Evolutionary conservation across 441 rosid species (phyloP), one percentile per base, ranked within the genome.

Genomic region (Metrosideros polymorpha): DNA sequence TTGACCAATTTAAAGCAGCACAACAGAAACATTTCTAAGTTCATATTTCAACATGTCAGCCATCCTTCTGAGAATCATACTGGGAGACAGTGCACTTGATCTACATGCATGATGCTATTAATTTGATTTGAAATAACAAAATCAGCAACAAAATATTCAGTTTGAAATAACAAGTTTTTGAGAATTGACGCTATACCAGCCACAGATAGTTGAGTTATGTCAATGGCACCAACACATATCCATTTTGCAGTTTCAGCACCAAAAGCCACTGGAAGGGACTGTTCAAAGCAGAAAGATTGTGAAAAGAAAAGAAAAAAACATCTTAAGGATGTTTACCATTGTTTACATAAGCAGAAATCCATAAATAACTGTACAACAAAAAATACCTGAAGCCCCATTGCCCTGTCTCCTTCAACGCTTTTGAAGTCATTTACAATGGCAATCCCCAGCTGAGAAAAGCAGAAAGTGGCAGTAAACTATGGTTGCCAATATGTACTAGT

Each of bases 351-450:
- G 75, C 82, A 59, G 59, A 19, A 30, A 22, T 35, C 32, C 83
- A 63, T 4, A 39, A 30, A 85, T 54, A 53, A 45, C 83, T 85
- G 51, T 12, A 32, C 82, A 75, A 75, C 5, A 57, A 42, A 83
- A 88, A 82, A 83, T 35, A 95, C 98, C 98, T 93, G 99, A 88
- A 97, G 98, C 50, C 99, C 99, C 91, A 97, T 85, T 83, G 97
- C 98, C 91, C 93, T 94, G 87, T 97, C 99, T 89, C 99, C 99
- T 93, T 97, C 99, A 30, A 96, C 82, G 90, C 99, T 97, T 93
- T 97, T 97, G 88, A 97, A 97, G 95, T 97, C 99, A 87, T 97
- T 97, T 85, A 97, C 99, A 79, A 97, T 96, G 25, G 97, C 99
- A 87, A 97, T 96, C 54, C 99, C 99, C 88, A 94, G 88, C 99